Evolutionary conservation across 169 alveolate species (phyloP).

Genomic region (Theileria annulata): DNA sequence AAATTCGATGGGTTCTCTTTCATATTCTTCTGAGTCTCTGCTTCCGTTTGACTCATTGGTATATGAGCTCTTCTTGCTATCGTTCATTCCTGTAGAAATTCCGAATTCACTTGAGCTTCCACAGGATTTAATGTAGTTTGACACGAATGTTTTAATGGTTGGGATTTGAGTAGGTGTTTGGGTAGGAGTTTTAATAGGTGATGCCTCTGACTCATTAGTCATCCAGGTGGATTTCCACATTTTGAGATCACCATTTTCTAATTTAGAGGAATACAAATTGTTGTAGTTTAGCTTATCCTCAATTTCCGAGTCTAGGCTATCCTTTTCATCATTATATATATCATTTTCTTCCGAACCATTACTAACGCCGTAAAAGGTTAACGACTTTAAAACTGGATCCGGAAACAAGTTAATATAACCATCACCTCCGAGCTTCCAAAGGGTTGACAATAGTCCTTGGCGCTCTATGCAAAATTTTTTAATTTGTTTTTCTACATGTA

Average conservation of each 20-base stretch:
- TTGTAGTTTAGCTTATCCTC: slow-evolving; percentile 24
- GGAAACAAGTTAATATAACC: slow-evolving; percentile 17
- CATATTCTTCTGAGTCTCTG: neutral
- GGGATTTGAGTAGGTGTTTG: slow-evolving; percentile 1
- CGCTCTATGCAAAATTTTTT: slow-evolving; percentile 52
- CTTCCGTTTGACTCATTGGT: neutral
- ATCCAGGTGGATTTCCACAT: slow-evolving; percentile 38
- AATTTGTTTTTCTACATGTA: slow-evolving; percentile 57
- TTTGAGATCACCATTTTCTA: neutral
- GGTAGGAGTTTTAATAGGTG: slow-evolving; percentile 11
- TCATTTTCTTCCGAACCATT: slow-evolving; percentile 8
- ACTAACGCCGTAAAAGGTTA: neutral
- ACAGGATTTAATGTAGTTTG: neutral
- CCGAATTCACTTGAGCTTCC: slow-evolving; percentile 10
- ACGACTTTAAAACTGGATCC: slow-evolving; percentile 36
- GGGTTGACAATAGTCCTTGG: slow-evolving; percentile 37
- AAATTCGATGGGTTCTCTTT: slow-evolving; percentile 30
- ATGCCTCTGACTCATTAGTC: neutral
- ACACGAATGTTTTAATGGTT: neutral
- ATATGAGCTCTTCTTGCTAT: neutral
- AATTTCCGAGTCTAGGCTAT: neutral
- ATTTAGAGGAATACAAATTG: neutral
- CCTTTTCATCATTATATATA: neutral
- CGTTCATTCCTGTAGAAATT: neutral
- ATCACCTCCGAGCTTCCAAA: slow-evolving; percentile 31